Base-by-base conservation (phyloP, 768 basidiomycete species). In the Suillus subalutaceus region DNA sequence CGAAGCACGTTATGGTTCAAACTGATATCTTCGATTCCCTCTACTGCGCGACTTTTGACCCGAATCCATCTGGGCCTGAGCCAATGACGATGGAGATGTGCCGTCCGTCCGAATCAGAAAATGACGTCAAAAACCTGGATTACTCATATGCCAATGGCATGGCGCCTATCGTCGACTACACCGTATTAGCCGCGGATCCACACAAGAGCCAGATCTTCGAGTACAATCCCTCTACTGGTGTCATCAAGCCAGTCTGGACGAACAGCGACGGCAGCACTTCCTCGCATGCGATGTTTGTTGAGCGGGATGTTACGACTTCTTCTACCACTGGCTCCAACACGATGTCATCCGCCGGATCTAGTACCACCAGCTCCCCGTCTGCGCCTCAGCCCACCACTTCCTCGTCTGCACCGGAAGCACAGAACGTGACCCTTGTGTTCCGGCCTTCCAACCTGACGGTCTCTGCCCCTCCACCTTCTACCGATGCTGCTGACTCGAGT, bases 31-130 rank as follows among this genome's bases (percentile, higher is more conserved):
- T 82, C 66, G 75, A 83, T 64, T 75, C 80, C 30, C 66, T 60
- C 10, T 86, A 81, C 71, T 92, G 90, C 66, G 86, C 85, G 6
- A 91, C 89, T 6, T 91, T 84, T 72, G 80, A 90, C 68, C 80
- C 86, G 4, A 77, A 80, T 37, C 88, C 88, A 2, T 64, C 78
- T 6, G 69, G 74, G 2, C 79, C 85, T 3, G 79, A 81, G n/a
- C 82, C 85, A 5, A 78, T 92, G 72, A 82, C 80, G 6, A 80
- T 86, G 73, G 74, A 81, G 59, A 72, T 71, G 10, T 92, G 88
- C 69, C 67, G 66, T 35, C 57, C 58, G 4, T 53, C 66, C 7
- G 26, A 26, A 26, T n/a, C 18, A 0, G 32, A 63, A 43, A 15
- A 46, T 7, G 40, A 16, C 6, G 37, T 64, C 58, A 61, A 63